A percentile compares a stretch with the other conserved stretches of the same genome.
Evolutionary conservation across 192 early-diverging fungal species (phyloP).

Genomic region (Coemansia asiatica): DNA sequence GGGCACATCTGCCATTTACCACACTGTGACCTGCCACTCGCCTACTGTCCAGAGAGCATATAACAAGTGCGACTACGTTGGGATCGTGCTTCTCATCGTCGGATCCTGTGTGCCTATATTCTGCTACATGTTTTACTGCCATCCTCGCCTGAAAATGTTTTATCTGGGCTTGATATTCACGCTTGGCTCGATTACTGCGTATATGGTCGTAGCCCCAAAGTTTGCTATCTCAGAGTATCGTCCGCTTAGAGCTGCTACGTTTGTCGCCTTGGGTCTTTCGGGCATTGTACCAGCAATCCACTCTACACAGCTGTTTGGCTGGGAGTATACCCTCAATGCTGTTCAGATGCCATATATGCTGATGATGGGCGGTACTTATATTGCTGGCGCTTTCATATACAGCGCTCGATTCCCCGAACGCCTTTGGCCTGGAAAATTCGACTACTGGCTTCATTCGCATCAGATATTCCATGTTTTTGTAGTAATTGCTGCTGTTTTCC

Average conservation of each 20-base stretch:
- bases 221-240: constrained; percentile 78
- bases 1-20: constrained; percentile 75
- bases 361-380: constrained; percentile 75
- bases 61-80: constrained; percentile 93
- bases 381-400: constrained; percentile 84
- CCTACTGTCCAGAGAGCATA: constrained; percentile 60
- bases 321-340: constrained; percentile 57
- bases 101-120: constrained; percentile 54
- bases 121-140: constrained; percentile 65
- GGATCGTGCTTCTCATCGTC: constrained; percentile 81
- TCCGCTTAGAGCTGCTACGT: constrained; percentile 73
- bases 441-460: constrained; percentile 80
- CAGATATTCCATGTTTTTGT: constrained; percentile 91
- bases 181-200: constrained; percentile 66
- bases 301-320: constrained; percentile 63
- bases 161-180: constrained; percentile 64
- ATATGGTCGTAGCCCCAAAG: constrained; percentile 60
- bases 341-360: constrained; percentile 67
- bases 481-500: constrained; percentile 66
- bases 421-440: constrained; percentile 81
- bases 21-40: constrained; percentile 85
- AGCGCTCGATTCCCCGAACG: constrained; percentile 82
- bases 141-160: constrained; percentile 50
- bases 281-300: constrained; percentile 75
- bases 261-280: constrained; percentile 77